Percentiles rank a stretch among this genome's conserved stretches.
Evolutionary conservation across 768 basidiomycete genomes (phyloP).

Genomic region (Gymnopilus dilepis): DNA sequence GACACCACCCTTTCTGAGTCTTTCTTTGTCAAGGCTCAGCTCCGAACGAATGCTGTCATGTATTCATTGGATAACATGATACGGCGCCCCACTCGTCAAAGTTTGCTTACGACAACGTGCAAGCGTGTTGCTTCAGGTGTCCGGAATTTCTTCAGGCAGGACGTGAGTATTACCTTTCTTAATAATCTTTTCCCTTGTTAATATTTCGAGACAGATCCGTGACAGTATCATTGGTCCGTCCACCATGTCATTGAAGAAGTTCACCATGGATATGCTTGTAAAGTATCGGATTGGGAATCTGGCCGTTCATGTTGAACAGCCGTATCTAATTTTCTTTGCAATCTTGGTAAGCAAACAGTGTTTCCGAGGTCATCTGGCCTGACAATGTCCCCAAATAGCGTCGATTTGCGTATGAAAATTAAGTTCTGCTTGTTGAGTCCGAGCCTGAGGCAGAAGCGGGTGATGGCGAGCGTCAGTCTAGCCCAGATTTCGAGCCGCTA

Average conservation of each 20-base stretch:
- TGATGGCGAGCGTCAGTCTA: too few species aligned
- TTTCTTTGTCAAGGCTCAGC: background rate
- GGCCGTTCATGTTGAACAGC: background rate
- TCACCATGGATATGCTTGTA: background rate
- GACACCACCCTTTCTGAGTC: background rate
- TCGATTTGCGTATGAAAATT: background rate
- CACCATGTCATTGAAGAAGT: background rate
- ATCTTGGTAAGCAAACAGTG: background rate
- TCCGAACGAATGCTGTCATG: background rate
- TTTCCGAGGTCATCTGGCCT: background rate
- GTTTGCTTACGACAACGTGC: background rate
- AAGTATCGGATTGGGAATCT: background rate
- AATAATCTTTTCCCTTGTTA: background rate
- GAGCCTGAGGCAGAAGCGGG: too few species aligned
- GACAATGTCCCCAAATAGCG: background rate
- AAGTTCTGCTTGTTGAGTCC: background rate
- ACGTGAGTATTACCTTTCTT: background rate
- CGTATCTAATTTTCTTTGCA: background rate
- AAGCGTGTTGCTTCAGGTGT: constrained; percentile 3
- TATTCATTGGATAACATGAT: constrained; percentile 3
- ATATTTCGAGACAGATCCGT: background rate
- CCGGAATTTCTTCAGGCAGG: background rate
- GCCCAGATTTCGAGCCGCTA: too few species aligned
- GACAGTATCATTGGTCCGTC: background rate
- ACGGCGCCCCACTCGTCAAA: background rate